Evolutionary conservation across 352 stramenopile genomes (phyloP).

Genomic region (Stramenopiles sp.): DNA sequence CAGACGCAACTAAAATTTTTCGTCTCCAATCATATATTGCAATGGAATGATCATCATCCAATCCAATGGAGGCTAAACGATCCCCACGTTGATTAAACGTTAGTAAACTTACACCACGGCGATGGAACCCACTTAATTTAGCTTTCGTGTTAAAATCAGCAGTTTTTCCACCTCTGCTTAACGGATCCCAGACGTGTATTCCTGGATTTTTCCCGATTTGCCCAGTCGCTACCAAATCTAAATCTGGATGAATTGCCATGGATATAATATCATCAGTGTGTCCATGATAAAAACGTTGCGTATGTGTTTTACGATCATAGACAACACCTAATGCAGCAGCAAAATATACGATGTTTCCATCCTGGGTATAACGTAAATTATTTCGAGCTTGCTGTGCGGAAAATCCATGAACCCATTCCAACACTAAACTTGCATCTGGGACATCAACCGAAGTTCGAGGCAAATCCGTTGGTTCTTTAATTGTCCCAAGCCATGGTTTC

Average conservation of each 20-base stretch:
- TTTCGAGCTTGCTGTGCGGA: too few relatives aligned
- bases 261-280: neutral
- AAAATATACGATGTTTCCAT: neutral
- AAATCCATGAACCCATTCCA: neutral
- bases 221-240: neutral
- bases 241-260: neutral
- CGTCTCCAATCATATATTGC: neutral
- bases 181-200: neutral
- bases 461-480: constrained; percentile 27
- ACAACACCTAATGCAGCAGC: neutral
- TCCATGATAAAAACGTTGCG: neutral
- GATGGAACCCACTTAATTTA: neutral
- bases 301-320: neutral
- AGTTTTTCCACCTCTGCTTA: too few relatives aligned
- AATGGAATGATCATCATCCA: neutral
- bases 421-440: neutral
- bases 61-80: neutral
- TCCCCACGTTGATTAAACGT: neutral
- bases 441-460: neutral
- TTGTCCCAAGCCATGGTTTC: constrained; percentile 60
- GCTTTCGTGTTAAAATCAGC: neutral
- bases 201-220: neutral
- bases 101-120: neutral
- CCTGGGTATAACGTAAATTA: neutral
- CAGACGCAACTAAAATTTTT: neutral